A percentile compares a stretch with the other conserved stretches of the same genome.
These are phyloP conservation scores for Onygena corvina DNA, from an alignment of 2,329 filamentous ascomycete species.

Conservation along the genomic window DNA sequence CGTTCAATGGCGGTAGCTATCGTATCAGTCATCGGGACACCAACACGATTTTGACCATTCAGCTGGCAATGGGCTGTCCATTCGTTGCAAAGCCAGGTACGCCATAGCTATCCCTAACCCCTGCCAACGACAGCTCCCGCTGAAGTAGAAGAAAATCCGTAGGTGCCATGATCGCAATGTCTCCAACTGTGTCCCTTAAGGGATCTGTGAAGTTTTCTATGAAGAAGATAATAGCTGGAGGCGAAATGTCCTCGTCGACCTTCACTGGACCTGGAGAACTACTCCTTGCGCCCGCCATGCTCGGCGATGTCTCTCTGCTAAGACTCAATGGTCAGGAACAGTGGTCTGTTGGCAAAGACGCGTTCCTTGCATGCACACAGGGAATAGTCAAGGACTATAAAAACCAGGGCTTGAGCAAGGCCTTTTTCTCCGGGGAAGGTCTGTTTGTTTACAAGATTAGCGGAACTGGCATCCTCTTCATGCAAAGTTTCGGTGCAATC, in stretches of 20 bases:
- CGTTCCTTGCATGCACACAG: constrained; percentile 73
- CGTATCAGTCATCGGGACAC: constrained; percentile 83
- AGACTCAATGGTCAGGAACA: constrained; percentile 52
- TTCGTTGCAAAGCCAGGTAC: constrained; percentile 64
- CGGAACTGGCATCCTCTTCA: constrained; percentile 72
- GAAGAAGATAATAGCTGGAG: constrained; percentile 79
- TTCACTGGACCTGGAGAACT: constrained; percentile 88
- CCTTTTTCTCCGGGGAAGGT: constrained; percentile 87
- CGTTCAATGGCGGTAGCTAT: constrained; percentile 92
- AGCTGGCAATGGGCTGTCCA: constrained; percentile 80
- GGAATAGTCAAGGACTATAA: constrained; percentile 84
- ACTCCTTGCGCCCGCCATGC: constrained; percentile 62
- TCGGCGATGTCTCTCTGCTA: constrained; percentile 78
- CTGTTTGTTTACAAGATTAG: constrained; percentile 79
- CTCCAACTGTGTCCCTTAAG: constrained; percentile 69
- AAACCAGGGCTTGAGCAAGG: constrained; percentile 72
- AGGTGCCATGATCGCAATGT: constrained; percentile 93
- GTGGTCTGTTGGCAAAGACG: constrained; percentile 80
- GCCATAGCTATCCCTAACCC: constrained; percentile 4
- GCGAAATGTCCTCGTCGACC: constrained; percentile 63
- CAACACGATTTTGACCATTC: constrained; percentile 79
- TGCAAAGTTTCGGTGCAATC: constrained; percentile 88
- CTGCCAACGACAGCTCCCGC: too few relatives aligned
- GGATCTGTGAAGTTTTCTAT: constrained; percentile 73
- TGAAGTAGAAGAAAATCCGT: too few relatives aligned